A percentile compares a stretch with the other conserved stretches of the same genome.
Conservation (phyloP, 352 stramenopile species). For the Thalassiosira livingstoniorum region DNA sequence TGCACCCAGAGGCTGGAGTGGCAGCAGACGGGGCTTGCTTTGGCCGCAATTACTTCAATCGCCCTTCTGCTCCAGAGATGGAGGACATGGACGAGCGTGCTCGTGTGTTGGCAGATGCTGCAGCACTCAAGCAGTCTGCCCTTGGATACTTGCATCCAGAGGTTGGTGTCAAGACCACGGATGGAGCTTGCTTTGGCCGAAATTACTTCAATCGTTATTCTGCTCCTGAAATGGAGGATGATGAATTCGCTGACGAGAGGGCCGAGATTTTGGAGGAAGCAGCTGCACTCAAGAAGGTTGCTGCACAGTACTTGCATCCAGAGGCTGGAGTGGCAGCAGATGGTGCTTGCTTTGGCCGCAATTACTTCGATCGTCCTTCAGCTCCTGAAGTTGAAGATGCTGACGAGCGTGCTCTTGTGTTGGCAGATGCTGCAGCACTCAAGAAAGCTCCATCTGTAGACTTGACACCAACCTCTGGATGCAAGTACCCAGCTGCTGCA, state of each 20-base stretch:
- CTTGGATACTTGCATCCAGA: constrained; percentile 59
- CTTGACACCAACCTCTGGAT: too few relatives aligned
- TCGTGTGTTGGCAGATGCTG: constrained; percentile 51
- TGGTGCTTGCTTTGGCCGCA: constrained; percentile 63
- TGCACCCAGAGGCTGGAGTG: constrained; percentile 54
- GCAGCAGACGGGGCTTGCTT: constrained; percentile 29
- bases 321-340: constrained; percentile 6
- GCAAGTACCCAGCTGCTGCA: too few relatives aligned
- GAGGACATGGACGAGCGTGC: constrained; percentile 39
- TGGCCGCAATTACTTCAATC: constrained; percentile 61
- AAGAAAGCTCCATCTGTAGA: constrained; percentile 35
- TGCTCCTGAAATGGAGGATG: constrained; percentile 22
- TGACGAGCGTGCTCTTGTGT: constrained; percentile 48
- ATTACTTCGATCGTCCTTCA: constrained; percentile 75
- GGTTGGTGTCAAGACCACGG: constrained; percentile 33
- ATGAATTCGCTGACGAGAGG: constrained; percentile 43
- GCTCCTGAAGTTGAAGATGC: constrained; percentile 59
- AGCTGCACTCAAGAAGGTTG: constrained; percentile 53
- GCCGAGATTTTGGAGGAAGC: constrained; percentile 57
- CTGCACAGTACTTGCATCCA: constrained; percentile 1
- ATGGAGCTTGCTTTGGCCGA: constrained; percentile 51
- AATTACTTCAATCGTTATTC: constrained; percentile 71
- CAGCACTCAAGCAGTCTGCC: constrained; percentile 50
- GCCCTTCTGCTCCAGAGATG: background rate
- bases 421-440: constrained; percentile 67